Conservation (phyloP, 805 yeast species). For the Pachysolen tannophilus region DNA sequence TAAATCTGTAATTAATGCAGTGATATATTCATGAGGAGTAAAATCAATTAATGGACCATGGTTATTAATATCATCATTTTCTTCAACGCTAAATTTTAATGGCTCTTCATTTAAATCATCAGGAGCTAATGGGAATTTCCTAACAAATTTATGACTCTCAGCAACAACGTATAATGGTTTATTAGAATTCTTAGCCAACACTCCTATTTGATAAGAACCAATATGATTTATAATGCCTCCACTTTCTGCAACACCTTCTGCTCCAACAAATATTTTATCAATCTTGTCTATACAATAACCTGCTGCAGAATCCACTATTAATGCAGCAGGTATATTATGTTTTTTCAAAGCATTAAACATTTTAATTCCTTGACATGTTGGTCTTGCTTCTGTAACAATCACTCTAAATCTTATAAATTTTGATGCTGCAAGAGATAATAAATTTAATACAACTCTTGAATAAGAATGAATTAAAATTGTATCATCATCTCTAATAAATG, state of each 20-base stretch:
- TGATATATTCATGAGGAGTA: conserved; percentile 92
- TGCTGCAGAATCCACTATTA: conserved; percentile 88
- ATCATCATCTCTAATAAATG: conserved; percentile 91
- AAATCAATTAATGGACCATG: conserved; percentile 69
- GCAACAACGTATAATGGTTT: conserved; percentile 93
- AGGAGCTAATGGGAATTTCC: conserved; percentile 91
- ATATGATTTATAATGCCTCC: conserved; percentile 96
- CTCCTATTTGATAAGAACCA: conserved; percentile 93
- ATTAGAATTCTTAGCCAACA: conserved; percentile 80
- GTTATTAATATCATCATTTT: conserved; percentile 22
- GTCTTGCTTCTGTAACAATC: conserved; percentile 88
- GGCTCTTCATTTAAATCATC: conserved; percentile 66
- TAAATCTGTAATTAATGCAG: conserved; percentile 91
- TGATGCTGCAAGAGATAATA: conserved; percentile 70
- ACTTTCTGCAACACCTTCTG: conserved; percentile 98
- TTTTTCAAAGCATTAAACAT: conserved; percentile 64
- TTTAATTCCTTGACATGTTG: conserved; percentile 63
- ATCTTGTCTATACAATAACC: conserved; percentile 88
- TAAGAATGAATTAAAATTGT: conserved; percentile 82
- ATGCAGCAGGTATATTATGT: conserved; percentile 76
- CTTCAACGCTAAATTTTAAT: conserved; percentile 33
- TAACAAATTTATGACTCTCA: conserved; percentile 92
- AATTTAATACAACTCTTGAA: conserved; percentile 80
- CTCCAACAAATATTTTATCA: conserved; percentile 92
- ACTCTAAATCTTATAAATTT: conserved; percentile 79